Percentiles rank a stretch among this genome's conserved stretches.
phyloP scores from a whole-genome alignment of 768 basidiomycete genomes.

The Tricholoma sp. region DNA sequence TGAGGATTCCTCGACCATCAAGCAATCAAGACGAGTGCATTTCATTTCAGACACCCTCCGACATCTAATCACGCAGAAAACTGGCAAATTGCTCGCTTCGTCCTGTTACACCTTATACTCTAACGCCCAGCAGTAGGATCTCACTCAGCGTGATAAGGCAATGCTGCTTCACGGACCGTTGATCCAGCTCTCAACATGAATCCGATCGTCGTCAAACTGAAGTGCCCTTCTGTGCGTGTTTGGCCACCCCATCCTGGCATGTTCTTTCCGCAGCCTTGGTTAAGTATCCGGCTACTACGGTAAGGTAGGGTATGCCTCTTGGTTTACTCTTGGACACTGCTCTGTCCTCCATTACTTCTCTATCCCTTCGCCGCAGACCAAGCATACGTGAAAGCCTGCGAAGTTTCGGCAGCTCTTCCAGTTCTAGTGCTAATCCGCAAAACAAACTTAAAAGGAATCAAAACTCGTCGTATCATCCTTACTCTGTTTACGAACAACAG shows the following conservation, averaged over 20 bases:
- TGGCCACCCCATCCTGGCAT: slow-evolving; percentile 29
- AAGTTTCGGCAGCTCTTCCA: slow-evolving; percentile 19
- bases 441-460: slow-evolving; percentile 16
- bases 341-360: slow-evolving; percentile 25
- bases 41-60: not conserved
- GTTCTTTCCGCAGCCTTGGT: slow-evolving; percentile 35
- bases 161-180: slow-evolving; percentile 3
- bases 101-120: not conserved
- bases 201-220: slow-evolving; percentile 27
- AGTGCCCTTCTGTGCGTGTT: slow-evolving; percentile 13
- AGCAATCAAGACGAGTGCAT: not conserved
- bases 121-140: slow-evolving; percentile 4
- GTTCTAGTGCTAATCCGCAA: slow-evolving; percentile 14
- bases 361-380: slow-evolving; percentile 25
- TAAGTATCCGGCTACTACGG: slow-evolving; percentile 32
- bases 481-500: slow-evolving; percentile 42
- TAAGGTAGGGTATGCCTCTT: slow-evolving; percentile 28
- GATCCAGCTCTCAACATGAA: slow-evolving; percentile 21
- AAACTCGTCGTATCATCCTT: slow-evolving; percentile 33
- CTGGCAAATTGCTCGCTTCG: not conserved
- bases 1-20: not conserved
- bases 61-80: not conserved
- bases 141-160: slow-evolving; percentile 11
- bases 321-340: slow-evolving; percentile 33
- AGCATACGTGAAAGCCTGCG: slow-evolving; percentile 29